Evolutionary conservation across 2,329 filamentous ascomycete genomes (phyloP), one percentile per base, ranked within the genome.

Genomic region (Diatrype stigma): DNA sequence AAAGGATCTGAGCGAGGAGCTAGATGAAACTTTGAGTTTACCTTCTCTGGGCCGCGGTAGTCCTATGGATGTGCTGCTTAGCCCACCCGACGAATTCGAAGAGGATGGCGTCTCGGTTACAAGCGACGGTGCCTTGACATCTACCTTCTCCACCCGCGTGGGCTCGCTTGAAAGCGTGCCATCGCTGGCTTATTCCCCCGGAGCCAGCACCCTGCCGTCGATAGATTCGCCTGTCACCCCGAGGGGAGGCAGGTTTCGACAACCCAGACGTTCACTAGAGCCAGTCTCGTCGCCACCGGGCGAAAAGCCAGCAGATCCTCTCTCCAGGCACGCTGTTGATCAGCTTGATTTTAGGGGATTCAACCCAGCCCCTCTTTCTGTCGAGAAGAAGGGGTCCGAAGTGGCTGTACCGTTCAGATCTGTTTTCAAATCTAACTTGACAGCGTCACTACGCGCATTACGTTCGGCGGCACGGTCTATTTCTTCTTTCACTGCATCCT

Each of bases 391-490:
- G 44, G 64, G 69, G 50, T 50, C 65, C 53, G 66, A 67, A 45
- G 67, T 66, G 7, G 65, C 68, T 22, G 52, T 64, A 38, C 79
- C 80, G 2, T 69, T 83, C 34, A 73, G 74, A 51, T 76, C 76
- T 34, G 83, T 78, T 6, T 87, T 87, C 71, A 86, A 86, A 65
- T 87, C 84, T 3, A 87, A 87, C 60, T 65, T 87, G 35, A 87
- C 84, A 6, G 84, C 84, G 6, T 87, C 84, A 10, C 70, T 87
- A 45, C 78, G 82, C 19, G 84, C 84, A 32, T 66, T 87, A 51
- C 79, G 81, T 53, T 84, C 80, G 34, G 84, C 84, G 2, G 84
- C 84, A 46, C 80, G 77, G 53, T 83, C 83, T 7, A 77, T 87
- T 50, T 86, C 83, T 3, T 75, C 67, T 56, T 76, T 87, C 56